Percentiles rank a stretch among this genome's conserved stretches.
Evolutionary conservation across 305 asterid species (phyloP).

Genomic region (Solanum chacoense): DNA sequence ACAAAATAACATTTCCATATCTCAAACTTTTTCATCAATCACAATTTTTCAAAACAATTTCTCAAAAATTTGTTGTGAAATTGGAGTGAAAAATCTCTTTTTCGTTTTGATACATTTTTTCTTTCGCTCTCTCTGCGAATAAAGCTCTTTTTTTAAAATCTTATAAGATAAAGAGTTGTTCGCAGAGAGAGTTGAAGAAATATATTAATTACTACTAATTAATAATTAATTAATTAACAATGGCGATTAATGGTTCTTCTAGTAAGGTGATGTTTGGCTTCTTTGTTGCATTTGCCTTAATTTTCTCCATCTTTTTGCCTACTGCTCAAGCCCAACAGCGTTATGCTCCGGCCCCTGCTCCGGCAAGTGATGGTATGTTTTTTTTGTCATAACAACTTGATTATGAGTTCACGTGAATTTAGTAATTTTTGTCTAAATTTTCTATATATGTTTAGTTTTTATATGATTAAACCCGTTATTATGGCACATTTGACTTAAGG

Average conservation of each 20-base stretch:
- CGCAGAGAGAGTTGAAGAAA: slow-evolving; percentile 22
- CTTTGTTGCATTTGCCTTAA: slow-evolving; percentile 28
- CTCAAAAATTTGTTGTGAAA: background rate
- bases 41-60: background rate
- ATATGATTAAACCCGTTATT: background rate
- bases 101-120: background rate
- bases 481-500: background rate
- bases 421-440: background rate
- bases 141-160: background rate
- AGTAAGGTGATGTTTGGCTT: slow-evolving; percentile 19
- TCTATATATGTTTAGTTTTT: background rate
- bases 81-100: background rate
- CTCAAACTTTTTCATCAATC: background rate
- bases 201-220: background rate
- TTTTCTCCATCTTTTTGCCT: slow-evolving; percentile 34
- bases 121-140: slow-evolving; percentile 17
- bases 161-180: background rate
- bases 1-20: slow-evolving; percentile 24
- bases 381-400: background rate
- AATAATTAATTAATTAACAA: slow-evolving; percentile 3
- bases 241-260: slow-evolving; percentile 19
- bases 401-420: background rate
- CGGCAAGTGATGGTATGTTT: slow-evolving; percentile 39
- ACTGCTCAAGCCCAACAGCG: slow-evolving; percentile 26
- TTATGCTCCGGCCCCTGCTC: slow-evolving; percentile 46